These are phyloP conservation scores for Phialophora expanda DNA, from an alignment of 2,329 filamentous ascomycete genomes.

Conservation along the genomic window DNA sequence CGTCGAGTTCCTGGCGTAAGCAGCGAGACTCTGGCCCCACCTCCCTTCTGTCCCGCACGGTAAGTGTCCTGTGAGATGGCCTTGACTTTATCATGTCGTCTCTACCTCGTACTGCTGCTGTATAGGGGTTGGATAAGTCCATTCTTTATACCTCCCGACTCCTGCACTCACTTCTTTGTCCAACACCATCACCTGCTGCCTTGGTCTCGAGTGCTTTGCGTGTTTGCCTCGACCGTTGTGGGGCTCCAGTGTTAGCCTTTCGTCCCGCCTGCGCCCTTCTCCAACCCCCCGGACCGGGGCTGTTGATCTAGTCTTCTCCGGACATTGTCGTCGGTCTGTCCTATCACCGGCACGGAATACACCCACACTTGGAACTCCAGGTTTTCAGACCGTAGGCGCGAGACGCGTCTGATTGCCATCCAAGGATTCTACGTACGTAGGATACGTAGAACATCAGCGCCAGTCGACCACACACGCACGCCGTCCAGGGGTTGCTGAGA, in stretches of 20 bases:
- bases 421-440: background rate
- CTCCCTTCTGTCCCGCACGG: background rate
- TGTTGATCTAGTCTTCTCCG: background rate
- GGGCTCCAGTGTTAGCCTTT: background rate
- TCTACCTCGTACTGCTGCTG: background rate
- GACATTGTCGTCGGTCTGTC: too few relatives aligned
- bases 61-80: background rate
- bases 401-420: background rate
- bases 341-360: too few relatives aligned
- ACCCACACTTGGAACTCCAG: too few relatives aligned
- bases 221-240: background rate
- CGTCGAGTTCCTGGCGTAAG: too few relatives aligned
- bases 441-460: background rate
- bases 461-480: background rate
- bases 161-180: background rate
- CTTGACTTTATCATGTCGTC: background rate
- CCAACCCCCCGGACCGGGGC: constrained; percentile 4
- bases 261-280: background rate
- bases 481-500: background rate
- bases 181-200: background rate
- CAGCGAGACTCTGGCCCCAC: background rate
- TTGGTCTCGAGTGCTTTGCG: too few relatives aligned
- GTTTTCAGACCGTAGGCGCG: background rate
- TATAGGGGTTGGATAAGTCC: background rate
- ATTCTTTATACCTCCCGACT: background rate